Percentiles rank a stretch among this genome's conserved stretches.
phyloP scores from a whole-genome alignment of 2,329 filamentous ascomycete genomes.

The Epichloe sylvatica region DNA sequence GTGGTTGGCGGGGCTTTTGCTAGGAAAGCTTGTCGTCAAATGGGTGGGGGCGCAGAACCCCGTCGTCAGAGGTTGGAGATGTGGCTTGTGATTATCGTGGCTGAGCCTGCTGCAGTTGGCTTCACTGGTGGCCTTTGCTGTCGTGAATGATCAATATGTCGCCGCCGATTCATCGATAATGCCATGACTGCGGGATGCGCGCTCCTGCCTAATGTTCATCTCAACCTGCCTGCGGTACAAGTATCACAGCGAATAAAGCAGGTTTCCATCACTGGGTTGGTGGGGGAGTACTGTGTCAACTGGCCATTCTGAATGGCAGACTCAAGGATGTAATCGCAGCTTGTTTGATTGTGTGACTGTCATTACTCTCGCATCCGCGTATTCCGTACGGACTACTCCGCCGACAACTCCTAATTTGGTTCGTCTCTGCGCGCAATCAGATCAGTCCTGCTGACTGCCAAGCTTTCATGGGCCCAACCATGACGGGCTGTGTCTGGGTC shows the following conservation, averaged over 20 bases:
- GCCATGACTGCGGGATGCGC: too few relatives aligned
- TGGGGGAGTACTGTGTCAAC: too few relatives aligned
- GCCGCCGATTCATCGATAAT: too few relatives aligned
- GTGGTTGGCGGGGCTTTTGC: conserved; percentile 1
- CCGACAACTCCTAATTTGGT: not conserved
- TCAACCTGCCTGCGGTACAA: too few relatives aligned
- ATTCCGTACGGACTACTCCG: not conserved
- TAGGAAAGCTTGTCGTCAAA: not conserved
- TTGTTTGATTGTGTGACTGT: too few relatives aligned
- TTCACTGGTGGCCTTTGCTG: not conserved
- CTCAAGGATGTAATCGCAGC: too few relatives aligned
- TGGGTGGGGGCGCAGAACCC: not conserved
- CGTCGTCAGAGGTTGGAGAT: not conserved
- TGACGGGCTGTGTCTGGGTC: not conserved
- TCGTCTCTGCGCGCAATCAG: not conserved
- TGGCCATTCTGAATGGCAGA: too few relatives aligned
- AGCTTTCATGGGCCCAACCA: not conserved
- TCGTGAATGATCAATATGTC: too few relatives aligned
- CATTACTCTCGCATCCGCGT: too few relatives aligned
- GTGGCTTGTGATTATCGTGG: not conserved
- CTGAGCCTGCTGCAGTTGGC: not conserved
- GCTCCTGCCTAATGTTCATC: too few relatives aligned
- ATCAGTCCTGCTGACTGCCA: not conserved
- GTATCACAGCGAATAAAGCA: too few relatives aligned
- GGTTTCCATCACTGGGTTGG: too few relatives aligned